These are phyloP conservation scores for Cercospora zeae-maydis DNA, from an alignment of 2,329 filamentous ascomycete genomes.

Conservation along the genomic window DNA sequence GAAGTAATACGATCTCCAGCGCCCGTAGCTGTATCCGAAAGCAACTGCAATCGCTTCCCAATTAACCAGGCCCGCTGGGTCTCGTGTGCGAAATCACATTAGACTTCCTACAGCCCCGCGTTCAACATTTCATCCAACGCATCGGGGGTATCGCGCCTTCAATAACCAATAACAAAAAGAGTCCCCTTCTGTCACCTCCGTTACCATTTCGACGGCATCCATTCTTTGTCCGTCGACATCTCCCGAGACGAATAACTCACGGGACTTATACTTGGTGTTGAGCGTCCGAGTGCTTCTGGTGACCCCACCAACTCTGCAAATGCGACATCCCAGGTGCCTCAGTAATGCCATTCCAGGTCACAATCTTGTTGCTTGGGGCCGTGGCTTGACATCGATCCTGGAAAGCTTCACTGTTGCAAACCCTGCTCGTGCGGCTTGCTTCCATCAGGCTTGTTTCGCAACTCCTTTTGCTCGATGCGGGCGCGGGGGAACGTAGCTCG, in stretches of 20 bases:
- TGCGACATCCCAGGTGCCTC: neutral
- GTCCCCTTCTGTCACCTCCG: neutral
- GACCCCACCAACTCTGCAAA: neutral
- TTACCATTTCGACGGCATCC: neutral
- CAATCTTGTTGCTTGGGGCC: neutral
- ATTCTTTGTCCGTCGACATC: neutral
- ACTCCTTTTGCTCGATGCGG: neutral
- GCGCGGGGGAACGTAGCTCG: neutral
- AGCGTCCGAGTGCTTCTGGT: neutral
- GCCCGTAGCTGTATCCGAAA: neutral
- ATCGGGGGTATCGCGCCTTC: neutral
- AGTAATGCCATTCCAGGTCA: neutral
- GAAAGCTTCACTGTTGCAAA: neutral
- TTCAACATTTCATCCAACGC: neutral
- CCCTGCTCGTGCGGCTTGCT: neutral
- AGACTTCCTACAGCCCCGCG: neutral
- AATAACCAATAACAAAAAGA: neutral
- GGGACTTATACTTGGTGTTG: neutral
- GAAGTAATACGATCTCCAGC: neutral
- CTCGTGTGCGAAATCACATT: neutral
- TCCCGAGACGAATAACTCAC: neutral
- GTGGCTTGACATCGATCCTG: neutral
- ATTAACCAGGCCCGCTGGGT: neutral
- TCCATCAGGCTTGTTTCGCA: neutral
- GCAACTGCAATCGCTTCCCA: neutral